Base-by-base conservation (phyloP, 1,284 basidiomycete species). In the Pholiota adiposa region DNA sequence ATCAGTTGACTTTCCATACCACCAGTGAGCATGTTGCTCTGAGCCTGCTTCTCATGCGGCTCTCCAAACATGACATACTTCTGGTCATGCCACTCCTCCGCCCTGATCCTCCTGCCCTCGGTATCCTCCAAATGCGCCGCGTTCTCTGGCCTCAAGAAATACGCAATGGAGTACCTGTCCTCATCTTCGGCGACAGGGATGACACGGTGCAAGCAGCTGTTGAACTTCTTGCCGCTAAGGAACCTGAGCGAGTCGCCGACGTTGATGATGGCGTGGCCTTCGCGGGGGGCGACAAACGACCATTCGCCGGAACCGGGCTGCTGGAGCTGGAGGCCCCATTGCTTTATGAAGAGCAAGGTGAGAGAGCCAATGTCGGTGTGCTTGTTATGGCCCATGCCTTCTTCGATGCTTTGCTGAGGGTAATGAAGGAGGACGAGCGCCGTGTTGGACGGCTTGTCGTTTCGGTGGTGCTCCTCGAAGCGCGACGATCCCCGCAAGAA, bases 51-150 rank as follows among this genome's bases (percentile, higher is more conserved):
- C 43, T 58, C 56, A 19, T 58, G 56, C n/a, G 56, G n/a, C 51
- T 58, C 56, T 4, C 56, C 56, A 29, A 58, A 58, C 51, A 58
- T 58, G 41, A 53, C 56, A 53, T 58, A 58, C 48, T 58, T 58
- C 23, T 53, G 50, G n/a, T 58, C 56, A 16, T 58, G 56, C 56
- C 56, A 58, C 18, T 58, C 50, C 29, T 43, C 56, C 12, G 56
- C 56, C 16, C 38, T 52, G 33, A 58, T 29, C 21, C 51, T 52
- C 14, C 51, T 52, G n/a, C 56, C 56, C n/a, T 58, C 56, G 1
- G 44, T 46, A 16, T 58, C 56, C n/a, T 38, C 36, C 16, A 58
- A 29, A 3, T 58, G 56, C 8, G 36, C 51, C 14, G 51, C 56
- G 25, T 58, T 58, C 23, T 58, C 51, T n/a, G 56, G 56, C 50